phyloP scores from a whole-genome alignment of 2,329 filamentous ascomycete genomes.

The Niveomyces coronatus region DNA sequence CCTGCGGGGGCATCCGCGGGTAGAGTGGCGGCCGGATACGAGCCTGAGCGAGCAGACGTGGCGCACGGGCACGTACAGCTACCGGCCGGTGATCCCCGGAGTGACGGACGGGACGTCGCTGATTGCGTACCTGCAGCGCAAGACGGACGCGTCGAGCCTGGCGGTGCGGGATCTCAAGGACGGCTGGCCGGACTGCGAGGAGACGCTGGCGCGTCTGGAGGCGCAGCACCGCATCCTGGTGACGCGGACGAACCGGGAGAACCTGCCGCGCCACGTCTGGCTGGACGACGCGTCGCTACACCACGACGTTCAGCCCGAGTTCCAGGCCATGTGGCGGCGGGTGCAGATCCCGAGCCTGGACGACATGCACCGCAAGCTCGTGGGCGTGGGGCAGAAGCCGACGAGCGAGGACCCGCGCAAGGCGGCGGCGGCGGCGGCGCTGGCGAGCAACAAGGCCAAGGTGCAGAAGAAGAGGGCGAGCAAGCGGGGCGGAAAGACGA shows the following conservation, averaged over 20 bases:
- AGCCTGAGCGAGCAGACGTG: conserved; percentile 57
- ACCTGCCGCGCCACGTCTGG: conserved; percentile 78
- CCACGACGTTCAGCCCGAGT: conserved; percentile 70
- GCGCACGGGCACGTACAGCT: conserved; percentile 63
- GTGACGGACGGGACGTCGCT: conserved; percentile 71
- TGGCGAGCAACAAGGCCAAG: conserved; percentile 47
- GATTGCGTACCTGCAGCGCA: conserved; percentile 69
- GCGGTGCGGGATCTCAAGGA: conserved; percentile 88
- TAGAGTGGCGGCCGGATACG: conserved; percentile 45
- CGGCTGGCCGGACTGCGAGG: conserved; percentile 81
- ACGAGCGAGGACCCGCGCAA: conserved; percentile 66
- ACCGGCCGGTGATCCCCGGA: conserved; percentile 69
- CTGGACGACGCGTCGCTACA: conserved; percentile 71
- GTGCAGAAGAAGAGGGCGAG: conserved; percentile 60
- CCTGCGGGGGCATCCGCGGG: conserved; percentile 52
- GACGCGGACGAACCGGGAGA: conserved; percentile 85
- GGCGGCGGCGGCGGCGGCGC: conserved; percentile 23
- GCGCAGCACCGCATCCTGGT: conserved; percentile 70
- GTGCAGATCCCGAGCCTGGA: conserved; percentile 66
- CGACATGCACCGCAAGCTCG: conserved; percentile 66
- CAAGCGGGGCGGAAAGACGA: conserved; percentile 67
- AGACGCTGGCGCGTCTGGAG: conserved; percentile 70
- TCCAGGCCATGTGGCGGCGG: conserved; percentile 73
- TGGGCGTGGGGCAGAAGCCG: conserved; percentile 70
- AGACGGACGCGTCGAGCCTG: conserved; percentile 71